These are phyloP conservation scores for Puccinia brachypodii DNA, from an alignment of 1,284 basidiomycete genomes.

Conservation along the genomic window DNA sequence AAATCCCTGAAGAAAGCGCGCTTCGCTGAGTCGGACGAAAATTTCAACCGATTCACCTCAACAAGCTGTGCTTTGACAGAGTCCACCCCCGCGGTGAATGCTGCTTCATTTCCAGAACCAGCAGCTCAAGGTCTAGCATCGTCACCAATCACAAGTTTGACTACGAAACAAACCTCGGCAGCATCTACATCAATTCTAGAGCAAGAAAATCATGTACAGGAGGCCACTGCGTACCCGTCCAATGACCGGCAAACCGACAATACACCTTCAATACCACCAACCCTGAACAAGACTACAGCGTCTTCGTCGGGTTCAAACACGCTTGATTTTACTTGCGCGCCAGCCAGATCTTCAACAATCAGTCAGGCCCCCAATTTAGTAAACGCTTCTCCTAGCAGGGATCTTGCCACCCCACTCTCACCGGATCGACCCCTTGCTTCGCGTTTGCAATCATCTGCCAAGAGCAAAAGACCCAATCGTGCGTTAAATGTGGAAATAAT, in stretches of 20 bases:
- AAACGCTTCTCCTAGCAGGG: not conserved
- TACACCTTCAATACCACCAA: not conserved
- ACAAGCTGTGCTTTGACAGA: not conserved
- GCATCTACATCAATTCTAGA: not conserved
- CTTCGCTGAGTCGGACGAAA: constrained; percentile 30
- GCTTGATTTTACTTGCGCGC: not conserved
- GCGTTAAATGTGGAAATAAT: not conserved
- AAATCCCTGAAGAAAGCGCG: constrained; percentile 40
- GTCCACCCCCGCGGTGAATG: not conserved
- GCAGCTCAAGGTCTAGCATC: not conserved
- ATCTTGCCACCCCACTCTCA: constrained; percentile 7
- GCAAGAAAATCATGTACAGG: not conserved
- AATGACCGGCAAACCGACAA: not conserved
- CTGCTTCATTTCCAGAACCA: not conserved
- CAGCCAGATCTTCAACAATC: not conserved
- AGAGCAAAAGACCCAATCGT: not conserved
- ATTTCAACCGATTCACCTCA: not conserved
- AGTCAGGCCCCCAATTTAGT: not conserved
- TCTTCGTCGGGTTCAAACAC: not conserved
- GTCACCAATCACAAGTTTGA: not conserved
- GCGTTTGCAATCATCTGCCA: constrained; percentile 24
- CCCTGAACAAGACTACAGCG: not conserved
- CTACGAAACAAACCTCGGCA: not conserved
- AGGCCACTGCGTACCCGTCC: not conserved
- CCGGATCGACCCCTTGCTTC: constrained; percentile 31